Evolutionary conservation across 2,329 filamentous ascomycete species (phyloP).

Genomic region (Lasiodiplodia sp.): DNA sequence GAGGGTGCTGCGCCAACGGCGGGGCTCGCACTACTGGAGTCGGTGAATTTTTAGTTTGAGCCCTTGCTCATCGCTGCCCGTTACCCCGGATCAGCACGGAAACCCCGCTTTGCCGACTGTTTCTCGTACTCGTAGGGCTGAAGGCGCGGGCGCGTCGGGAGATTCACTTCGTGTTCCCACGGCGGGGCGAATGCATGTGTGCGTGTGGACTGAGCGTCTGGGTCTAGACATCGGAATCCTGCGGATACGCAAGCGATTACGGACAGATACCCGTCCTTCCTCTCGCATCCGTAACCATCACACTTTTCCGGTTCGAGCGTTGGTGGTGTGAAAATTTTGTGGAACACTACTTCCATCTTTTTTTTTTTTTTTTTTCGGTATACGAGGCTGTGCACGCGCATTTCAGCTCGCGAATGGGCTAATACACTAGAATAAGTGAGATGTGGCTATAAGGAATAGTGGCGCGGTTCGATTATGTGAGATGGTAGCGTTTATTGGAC

Average conservation of each 20-base stretch:
- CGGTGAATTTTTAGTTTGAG: background rate
- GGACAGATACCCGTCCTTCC: background rate
- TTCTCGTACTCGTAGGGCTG: background rate
- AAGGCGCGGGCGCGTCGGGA: background rate
- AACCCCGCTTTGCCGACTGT: background rate
- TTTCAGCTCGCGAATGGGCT: conserved; percentile 4
- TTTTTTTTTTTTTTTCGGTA: background rate
- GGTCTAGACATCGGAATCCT: background rate
- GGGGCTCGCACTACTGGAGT: no score
- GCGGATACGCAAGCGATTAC: background rate
- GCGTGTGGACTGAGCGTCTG: background rate
- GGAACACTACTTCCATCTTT: background rate
- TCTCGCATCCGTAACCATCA: background rate
- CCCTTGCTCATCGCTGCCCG: background rate
- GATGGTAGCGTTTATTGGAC: no score
- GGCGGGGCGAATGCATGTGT: background rate
- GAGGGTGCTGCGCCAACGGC: no score
- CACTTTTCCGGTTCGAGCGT: background rate
- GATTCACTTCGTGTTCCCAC: background rate
- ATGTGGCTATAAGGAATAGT: background rate
- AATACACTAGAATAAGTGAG: background rate
- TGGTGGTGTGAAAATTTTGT: conserved; percentile 3
- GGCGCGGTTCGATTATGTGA: no score
- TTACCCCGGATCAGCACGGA: background rate
- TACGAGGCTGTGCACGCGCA: background rate